Evolutionary conservation across 257 asterid genomes (phyloP), one percentile per base, ranked within the genome.

Genomic region (Fraxinus americana): DNA sequence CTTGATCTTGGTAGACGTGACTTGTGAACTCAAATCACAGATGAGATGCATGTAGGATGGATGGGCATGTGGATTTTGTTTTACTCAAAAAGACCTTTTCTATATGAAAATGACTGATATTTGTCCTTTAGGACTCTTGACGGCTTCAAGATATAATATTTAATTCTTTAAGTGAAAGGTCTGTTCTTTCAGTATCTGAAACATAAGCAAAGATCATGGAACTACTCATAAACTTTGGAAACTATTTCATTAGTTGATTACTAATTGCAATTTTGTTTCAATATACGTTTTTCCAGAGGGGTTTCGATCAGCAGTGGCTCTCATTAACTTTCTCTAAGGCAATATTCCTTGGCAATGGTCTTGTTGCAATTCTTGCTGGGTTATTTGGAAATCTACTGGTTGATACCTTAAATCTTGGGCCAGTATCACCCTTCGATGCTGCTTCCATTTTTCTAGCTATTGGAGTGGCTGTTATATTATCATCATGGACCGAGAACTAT

Each of bases 261-360:
- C 6, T 14, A 1, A 48, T 48, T 63, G 36, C 69, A 63, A 63
- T 70, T 63, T 41, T 48, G 50, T 27, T 70, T 69, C 30, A 14
- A 17, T 80, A 43, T 43, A 73, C 16, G 66, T 72, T 82, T 63
- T 78, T 9, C 90, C 94, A 94, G 97, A 94, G 98, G 90, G 96
- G 97, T 34, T 92, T 92, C 83, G 98, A 94, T n/a, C 86, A 81
- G 84, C 98, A 92, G 76, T 94, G 98, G 98, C 98, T 94, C 83
- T 94, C 98, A n/a, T 71, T 94, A 70, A 94, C 98, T 83, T 94
- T 94, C 87, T 91, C 98, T 14, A 91, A 94, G 92, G 98, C 98
- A 82, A 86, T 92, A 80, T 91, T 94, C 83, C 91, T 94, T 59
- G 98, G 98, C 52, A 94, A 94, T 82, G 98, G 98, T 68, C 97